Evolutionary conservation across 2,329 filamentous ascomycete species (phyloP).

Genomic region (Penicillium sp.): DNA sequence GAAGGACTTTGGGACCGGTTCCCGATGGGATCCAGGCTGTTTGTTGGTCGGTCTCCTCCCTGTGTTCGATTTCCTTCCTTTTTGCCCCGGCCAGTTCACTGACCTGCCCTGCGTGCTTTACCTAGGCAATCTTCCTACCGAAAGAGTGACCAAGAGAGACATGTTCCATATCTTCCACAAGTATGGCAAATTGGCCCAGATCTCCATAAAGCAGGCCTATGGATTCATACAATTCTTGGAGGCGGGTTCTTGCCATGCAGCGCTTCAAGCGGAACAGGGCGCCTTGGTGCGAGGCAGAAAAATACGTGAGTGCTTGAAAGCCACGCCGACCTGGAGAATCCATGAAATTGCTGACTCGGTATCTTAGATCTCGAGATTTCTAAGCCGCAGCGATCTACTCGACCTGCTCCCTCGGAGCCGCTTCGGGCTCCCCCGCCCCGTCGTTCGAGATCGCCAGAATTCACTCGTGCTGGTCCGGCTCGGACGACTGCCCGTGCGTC

Average conservation of each 20-base stretch:
- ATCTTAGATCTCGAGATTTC: slow-evolving; percentile 81
- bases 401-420: slow-evolving; percentile 45
- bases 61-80: too few species aligned
- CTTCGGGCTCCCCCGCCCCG: slow-evolving; percentile 43
- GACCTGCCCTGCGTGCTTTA: slow-evolving; percentile 14
- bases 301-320: slow-evolving; percentile 67
- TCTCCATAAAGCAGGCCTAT: slow-evolving; percentile 94
- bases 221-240: slow-evolving; percentile 94
- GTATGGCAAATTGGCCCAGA: slow-evolving; percentile 85
- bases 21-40: slow-evolving; percentile 48
- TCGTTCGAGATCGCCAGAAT: slow-evolving; percentile 64
- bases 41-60: slow-evolving; percentile 48
- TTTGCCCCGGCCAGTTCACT: slow-evolving; percentile 2
- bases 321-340: background rate
- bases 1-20: slow-evolving; percentile 54
- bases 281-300: slow-evolving; percentile 80
- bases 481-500: slow-evolving; percentile 31
- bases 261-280: slow-evolving; percentile 75
- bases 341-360: slow-evolving; percentile 7
- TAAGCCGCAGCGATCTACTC: slow-evolving; percentile 77
- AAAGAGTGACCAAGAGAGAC: slow-evolving; percentile 89
- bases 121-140: slow-evolving; percentile 82
- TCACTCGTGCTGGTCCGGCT: slow-evolving; percentile 44
- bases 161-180: slow-evolving; percentile 86
- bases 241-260: slow-evolving; percentile 67